A percentile compares a stretch with the other conserved stretches of the same genome.
Conservation (phyloP, 2,329 filamentous ascomycete genomes). For the Pezicula neosporulosa region DNA sequence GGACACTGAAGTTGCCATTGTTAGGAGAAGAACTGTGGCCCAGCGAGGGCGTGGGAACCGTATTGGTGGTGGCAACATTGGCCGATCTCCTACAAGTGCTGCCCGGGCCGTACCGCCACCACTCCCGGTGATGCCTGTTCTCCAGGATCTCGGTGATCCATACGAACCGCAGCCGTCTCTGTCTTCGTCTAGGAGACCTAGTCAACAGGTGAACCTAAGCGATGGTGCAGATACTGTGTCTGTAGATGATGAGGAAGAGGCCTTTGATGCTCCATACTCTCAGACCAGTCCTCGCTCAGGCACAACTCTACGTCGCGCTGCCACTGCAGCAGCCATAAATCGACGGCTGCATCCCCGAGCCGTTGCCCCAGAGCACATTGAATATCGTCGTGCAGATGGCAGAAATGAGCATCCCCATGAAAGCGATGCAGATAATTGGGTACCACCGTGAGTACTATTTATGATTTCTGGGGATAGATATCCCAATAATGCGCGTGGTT, state of each 20-base stretch:
- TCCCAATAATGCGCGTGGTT: too few species aligned
- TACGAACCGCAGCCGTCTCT: constrained; percentile 9
- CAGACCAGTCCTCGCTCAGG: constrained; percentile 69
- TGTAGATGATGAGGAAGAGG: constrained; percentile 37
- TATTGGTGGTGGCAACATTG: constrained; percentile 30
- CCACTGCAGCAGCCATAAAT: constrained; percentile 72
- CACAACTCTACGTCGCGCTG: constrained; percentile 67
- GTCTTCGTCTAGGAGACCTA: constrained; percentile 11
- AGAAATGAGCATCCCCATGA: constrained; percentile 75
- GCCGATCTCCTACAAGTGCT: constrained; percentile 45
- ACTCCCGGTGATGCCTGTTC: constrained; percentile 23
- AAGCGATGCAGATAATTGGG: constrained; percentile 86
- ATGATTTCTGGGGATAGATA: too few species aligned
- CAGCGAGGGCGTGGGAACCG: constrained; percentile 48
- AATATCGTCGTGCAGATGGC: constrained; percentile 67
- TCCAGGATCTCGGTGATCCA: constrained; percentile 14
- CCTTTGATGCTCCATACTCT: constrained; percentile 68
- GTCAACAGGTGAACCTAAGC: constrained; percentile 11
- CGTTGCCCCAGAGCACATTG: constrained; percentile 48
- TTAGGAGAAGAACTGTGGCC: constrained; percentile 69
- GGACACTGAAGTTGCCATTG: constrained; percentile 75
- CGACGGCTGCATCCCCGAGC: constrained; percentile 61
- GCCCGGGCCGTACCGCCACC: constrained; percentile 16
- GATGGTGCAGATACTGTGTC: constrained; percentile 21
- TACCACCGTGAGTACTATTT: constrained; percentile 50